Evolutionary conservation across 345 rosid species (phyloP), one percentile per base, ranked within the genome.

Genomic region (Corchorus capsularis): DNA sequence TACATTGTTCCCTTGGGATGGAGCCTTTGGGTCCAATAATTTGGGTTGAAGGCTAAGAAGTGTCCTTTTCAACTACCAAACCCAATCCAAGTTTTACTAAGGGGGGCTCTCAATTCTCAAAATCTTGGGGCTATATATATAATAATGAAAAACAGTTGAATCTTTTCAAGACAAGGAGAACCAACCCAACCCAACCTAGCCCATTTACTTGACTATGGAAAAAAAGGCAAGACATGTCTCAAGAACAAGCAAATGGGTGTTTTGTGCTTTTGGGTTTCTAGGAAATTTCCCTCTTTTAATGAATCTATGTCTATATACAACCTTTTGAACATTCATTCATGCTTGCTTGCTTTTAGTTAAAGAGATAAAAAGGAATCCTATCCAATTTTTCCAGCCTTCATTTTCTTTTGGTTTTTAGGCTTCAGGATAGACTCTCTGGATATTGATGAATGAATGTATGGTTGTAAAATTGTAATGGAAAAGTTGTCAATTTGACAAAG

Each of bases 231-330:
- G 45, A 41, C 5, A 41, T 41, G 45, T 41, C 45, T 41, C 27
- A 27, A 27, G 45, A 7, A 41, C 45, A 27, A 41, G 45, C 45
- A 41, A 41, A 41, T 41, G 45, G 7, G 45, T 27, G 27, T 27
- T 27, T 27, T 27, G 27, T 27, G 27, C 27, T 27, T 27, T 27
- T 27, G 27, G 27, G 47, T 45, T 43, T 60, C 17, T 0, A 32
- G 8, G 73, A 52, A 69, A 50, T 52, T 69, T 69, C 59, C 73
- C 17, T 50, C 27, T 69, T 69, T 16, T 9, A 20, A 39, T 39
- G 27, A 27, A 27, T 27, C 27, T 27, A 27, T 27, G 27, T 27
- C 1, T 39, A 39, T 39, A 1, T 39, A 39, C 20, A 57, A 57
- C 4, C 47, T 6, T 45, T 45, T 45, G 47, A 12, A 20, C 17